Evolutionary conservation across 176 grass and related monocot species (phyloP), one percentile per base, ranked within the genome.

Genomic region (Oryza meyeriana): DNA sequence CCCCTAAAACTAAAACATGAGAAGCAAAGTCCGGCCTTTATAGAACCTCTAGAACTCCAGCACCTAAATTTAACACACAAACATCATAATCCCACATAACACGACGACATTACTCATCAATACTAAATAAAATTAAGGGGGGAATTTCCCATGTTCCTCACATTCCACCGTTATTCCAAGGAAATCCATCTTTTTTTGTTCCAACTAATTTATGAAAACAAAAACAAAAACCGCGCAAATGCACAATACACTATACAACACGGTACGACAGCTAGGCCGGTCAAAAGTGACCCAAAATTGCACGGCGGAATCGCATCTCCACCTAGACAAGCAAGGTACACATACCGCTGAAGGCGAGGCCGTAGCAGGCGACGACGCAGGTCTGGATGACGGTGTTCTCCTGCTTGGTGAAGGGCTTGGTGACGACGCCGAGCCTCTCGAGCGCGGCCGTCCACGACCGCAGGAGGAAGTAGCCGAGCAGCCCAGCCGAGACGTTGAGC

Each of bases 361-460:
- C 92, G 63, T 91, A 98, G 90, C 92, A 93, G 1, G 92, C 92
- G 80, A 93, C 95, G 34, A 94, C 92, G 87, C 90, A 98, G 0
- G 95, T 91, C 88, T 93, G 92, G 35, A 93, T 94, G 62, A 95
- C 90, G 62, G 92, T 94, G 83, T 98, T 98, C 90, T 94, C 95
- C 85, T 95, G 95, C 90, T 86, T 91, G 22, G 92, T 94, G 61
- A 94, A 94, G 11, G 92, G 92, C 84, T 91, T 87, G 74, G 83
- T 50, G 26, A 81, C 50, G 55, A 94, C 1, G 0, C 92, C 92
- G 12, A 91, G 34, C 79, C 63, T 81, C 27, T 34, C 66, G 24
- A 90, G 50, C 29, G 81, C 67, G 0, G 80, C 86, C 44, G 92
- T 94, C 92, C 89, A 94, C 59, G 70, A 91, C 66, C 83, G 79